phyloP scores from a whole-genome alignment of 2,329 filamentous ascomycete species.

The Xenosphaeropsis pyriputrescens region DNA sequence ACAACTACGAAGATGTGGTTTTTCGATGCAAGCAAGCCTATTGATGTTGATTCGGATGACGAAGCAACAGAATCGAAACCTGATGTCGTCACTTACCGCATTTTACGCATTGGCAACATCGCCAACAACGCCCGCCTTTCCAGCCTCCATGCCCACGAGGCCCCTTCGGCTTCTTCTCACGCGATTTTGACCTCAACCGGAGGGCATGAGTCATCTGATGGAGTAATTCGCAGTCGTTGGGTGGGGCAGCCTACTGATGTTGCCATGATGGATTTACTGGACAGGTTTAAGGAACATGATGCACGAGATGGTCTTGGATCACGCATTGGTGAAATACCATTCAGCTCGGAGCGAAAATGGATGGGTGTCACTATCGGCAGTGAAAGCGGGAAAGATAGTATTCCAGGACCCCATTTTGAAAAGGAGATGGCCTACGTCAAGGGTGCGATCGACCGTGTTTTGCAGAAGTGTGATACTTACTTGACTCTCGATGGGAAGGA shows the following conservation, averaged over 20 bases:
- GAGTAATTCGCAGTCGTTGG: constrained; percentile 67
- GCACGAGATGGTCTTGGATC: constrained; percentile 74
- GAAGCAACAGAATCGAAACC: constrained; percentile 41
- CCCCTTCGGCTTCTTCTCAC: constrained; percentile 55
- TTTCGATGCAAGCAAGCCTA: constrained; percentile 48
- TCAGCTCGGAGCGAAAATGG: constrained; percentile 97
- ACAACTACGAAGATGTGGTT: constrained; percentile 95
- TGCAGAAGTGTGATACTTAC: constrained; percentile 82
- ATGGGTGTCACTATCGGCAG: constrained; percentile 84
- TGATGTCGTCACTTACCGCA: constrained; percentile 61
- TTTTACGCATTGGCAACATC: constrained; percentile 86
- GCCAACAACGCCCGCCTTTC: constrained; percentile 86
- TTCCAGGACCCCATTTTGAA: constrained; percentile 29
- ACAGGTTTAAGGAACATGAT: constrained; percentile 84
- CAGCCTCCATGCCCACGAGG: constrained; percentile 53
- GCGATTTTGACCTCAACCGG: constrained; percentile 79
- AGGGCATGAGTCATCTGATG: constrained; percentile 42
- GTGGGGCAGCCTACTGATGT: constrained; percentile 95
- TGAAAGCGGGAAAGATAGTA: constrained; percentile 12
- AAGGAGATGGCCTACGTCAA: constrained; percentile 89
- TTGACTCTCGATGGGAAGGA: constrained; percentile 76
- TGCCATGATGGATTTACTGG: constrained; percentile 86
- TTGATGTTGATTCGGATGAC: constrained; percentile 34
- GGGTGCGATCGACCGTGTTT: constrained; percentile 76
- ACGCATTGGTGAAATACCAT: constrained; percentile 75